Evolutionary conservation across 305 asterid species (phyloP), one percentile per base, ranked within the genome.

Genomic region (Withania somnifera): DNA sequence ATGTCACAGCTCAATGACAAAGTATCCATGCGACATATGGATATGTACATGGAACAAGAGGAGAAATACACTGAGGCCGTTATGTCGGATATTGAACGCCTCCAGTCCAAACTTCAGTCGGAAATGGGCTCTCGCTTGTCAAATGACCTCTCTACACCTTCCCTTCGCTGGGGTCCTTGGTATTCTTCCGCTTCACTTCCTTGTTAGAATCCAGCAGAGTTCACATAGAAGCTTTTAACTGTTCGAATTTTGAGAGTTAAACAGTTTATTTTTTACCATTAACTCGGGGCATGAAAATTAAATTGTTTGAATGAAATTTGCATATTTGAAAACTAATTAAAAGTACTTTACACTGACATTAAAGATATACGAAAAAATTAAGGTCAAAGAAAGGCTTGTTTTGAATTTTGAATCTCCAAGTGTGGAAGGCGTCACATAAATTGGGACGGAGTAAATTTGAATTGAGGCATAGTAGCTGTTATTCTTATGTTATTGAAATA

Each of bases 1-100:
- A 95, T 94, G 99, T 94, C 99, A 10, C 95, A 93, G 86, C 87
- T 95, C 45, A 84, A 87, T 71, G 99, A 95, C 71, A 89, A 81
- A 85, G 97, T 93, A 76, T 94, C 99, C 15, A 95, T 95, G 99
- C 92, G 99, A 11, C 99, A 96, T 87, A 94, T 96, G 98, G 97
- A 92, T 82, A 95, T 94, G 7, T 94, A 89, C 86, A 90, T 96
- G 99, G 99, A 96, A 86, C 99, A 94, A 85, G 99, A 95, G 87
- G 99, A 95, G 94, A 95, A 95, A 93, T 95, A 94, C 84, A 92
- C 91, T 32, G 99, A 94, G 79, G 98, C 98, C 14, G 91, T 93
- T 42, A 91, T 96, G 98, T 84, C 87, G 40, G 98, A 90, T 77
- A 91, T 98, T 11, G 94, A 91, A 53, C 92, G 91, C 83, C 87